A percentile compares a stretch with the other conserved stretches of the same genome.
Conservation (phyloP, 1,284 basidiomycete species). For the Marasmius oreades region DNA sequence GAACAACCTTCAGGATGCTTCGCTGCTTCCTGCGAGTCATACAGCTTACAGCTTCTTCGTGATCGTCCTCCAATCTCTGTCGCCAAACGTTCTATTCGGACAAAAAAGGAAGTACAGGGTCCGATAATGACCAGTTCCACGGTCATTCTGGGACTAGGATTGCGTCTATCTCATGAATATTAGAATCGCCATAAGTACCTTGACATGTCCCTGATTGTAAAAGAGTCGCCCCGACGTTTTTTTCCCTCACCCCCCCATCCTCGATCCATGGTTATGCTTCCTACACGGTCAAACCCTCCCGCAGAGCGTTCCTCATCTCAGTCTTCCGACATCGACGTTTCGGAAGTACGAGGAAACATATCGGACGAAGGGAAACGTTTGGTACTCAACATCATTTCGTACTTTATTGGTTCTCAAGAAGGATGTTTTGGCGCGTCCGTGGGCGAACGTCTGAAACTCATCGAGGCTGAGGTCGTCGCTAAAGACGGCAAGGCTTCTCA, state of each 20-base stretch:
- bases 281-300: background rate
- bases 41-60: background rate
- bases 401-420: slow-evolving; percentile 30
- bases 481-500: slow-evolving; percentile 17
- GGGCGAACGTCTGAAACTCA: slow-evolving; percentile 31
- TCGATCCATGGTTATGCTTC: background rate
- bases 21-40: slow-evolving; percentile 1
- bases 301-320: background rate
- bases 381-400: slow-evolving; percentile 28
- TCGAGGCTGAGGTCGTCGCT: slow-evolving; percentile 35
- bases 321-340: slow-evolving; percentile 18
- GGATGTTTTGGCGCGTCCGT: slow-evolving; percentile 34
- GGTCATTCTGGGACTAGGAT: background rate
- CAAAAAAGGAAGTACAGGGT: background rate
- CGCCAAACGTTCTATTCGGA: slow-evolving; percentile 1
- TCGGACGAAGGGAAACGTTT: slow-evolving; percentile 32
- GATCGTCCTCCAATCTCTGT: background rate
- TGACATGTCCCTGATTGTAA: background rate
- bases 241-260: background rate
- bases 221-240: background rate
- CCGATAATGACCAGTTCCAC: background rate
- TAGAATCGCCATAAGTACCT: background rate
- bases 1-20: background rate
- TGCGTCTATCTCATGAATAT: background rate
- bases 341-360: slow-evolving; percentile 35